A percentile compares a stretch with the other conserved stretches of the same genome.
phyloP scores from a whole-genome alignment of 106 monocot species.

The Apostasia ramifera region DNA sequence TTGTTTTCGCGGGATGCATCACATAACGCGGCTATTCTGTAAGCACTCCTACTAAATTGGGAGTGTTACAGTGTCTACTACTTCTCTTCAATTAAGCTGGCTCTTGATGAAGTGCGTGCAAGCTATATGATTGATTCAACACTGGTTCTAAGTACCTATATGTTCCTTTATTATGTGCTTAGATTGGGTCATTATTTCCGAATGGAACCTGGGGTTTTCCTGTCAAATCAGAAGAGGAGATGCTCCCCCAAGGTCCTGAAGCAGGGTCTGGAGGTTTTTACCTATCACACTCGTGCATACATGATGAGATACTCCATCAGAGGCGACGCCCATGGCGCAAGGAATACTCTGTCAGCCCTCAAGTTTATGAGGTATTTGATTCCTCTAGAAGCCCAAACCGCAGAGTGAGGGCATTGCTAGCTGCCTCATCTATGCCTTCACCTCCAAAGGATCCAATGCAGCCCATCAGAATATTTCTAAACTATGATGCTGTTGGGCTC shows the following conservation, averaged over 20 bases:
- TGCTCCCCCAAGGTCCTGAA: conserved; percentile 26
- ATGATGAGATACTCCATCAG: conserved; percentile 88
- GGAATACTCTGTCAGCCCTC: conserved; percentile 86
- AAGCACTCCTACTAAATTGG: neutral
- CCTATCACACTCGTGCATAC: conserved; percentile 93
- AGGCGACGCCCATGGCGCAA: conserved; percentile 71
- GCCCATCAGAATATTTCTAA: conserved; percentile 86
- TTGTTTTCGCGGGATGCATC: neutral
- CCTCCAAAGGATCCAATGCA: conserved; percentile 40
- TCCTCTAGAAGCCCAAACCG: conserved; percentile 13
- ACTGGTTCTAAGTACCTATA: neutral
- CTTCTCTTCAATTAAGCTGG: neutral
- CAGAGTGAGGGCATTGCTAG: conserved; percentile 64
- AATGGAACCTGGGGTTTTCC: conserved; percentile 15
- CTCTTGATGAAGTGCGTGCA: neutral
- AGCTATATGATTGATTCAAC: neutral
- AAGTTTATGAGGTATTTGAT: conserved; percentile 49
- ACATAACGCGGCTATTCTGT: neutral
- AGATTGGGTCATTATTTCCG: conserved; percentile 41
- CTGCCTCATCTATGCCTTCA: conserved; percentile 15
- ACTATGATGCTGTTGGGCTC: conserved; percentile 97
- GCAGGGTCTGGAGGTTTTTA: conserved; percentile 17
- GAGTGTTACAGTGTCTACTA: neutral
- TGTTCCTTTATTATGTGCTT: neutral
- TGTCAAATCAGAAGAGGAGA: conserved; percentile 17